A percentile compares a stretch with the other conserved stretches of the same genome.
Evolutionary conservation across 1,284 basidiomycete species (phyloP).

Genomic region (Cutaneotrichosporon arboriforme): DNA sequence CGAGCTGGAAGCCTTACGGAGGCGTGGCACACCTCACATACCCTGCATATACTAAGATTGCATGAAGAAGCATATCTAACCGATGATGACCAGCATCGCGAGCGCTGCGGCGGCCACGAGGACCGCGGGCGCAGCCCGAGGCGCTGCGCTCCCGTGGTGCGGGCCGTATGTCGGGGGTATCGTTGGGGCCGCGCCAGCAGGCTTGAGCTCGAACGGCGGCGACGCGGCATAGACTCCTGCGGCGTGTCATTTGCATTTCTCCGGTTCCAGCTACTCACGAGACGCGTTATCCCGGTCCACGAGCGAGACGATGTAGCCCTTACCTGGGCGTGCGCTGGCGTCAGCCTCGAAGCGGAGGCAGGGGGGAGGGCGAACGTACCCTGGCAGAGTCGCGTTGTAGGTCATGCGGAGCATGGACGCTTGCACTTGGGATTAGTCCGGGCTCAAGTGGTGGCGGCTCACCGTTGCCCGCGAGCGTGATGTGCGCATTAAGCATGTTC

Average conservation of each 20-base stretch:
- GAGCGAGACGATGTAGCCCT: background rate
- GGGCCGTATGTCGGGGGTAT: background rate
- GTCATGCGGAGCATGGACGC: background rate
- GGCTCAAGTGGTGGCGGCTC: background rate
- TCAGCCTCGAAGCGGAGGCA: background rate
- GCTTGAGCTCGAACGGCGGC: slow-evolving; percentile 61
- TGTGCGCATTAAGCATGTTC: background rate
- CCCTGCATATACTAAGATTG: too few species aligned
- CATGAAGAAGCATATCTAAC: too few species aligned
- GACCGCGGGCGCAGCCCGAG: too few species aligned
- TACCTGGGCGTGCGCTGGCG: background rate
- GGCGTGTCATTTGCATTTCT: background rate
- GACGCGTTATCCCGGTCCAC: background rate
- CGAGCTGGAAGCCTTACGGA: too few species aligned
- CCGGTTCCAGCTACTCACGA: background rate
- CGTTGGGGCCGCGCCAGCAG: slow-evolving; percentile 51
- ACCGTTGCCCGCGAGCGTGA: background rate
- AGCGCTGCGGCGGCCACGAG: too few species aligned
- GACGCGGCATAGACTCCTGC: slow-evolving; percentile 60
- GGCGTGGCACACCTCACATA: too few species aligned
- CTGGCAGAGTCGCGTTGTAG: background rate
- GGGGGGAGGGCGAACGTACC: background rate
- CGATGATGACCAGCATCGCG: too few species aligned
- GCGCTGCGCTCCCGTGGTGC: too few species aligned
- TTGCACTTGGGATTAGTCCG: background rate